Percentiles rank a stretch among this genome's conserved stretches.
Conservation (phyloP, 2,329 filamentous ascomycete species). For the Hypocreales sp. region DNA sequence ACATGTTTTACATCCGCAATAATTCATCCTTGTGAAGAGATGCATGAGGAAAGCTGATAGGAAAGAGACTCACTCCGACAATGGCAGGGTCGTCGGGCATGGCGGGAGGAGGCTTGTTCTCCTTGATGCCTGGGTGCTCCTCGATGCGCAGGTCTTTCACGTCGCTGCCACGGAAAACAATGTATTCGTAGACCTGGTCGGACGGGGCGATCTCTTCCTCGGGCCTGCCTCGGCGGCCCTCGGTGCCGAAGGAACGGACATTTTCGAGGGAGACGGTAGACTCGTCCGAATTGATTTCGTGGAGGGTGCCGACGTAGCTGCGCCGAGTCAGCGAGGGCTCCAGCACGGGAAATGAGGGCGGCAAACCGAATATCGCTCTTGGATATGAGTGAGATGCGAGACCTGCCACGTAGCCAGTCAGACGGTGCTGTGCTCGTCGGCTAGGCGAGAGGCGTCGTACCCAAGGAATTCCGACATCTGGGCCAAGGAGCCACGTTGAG, state of each 20-base stretch:
- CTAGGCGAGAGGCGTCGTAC: slow-evolving; percentile 19
- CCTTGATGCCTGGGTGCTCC: slow-evolving; percentile 58
- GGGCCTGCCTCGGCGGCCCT: slow-evolving; percentile 67
- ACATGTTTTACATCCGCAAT: slow-evolving; percentile 92
- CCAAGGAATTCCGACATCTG: slow-evolving; percentile 47
- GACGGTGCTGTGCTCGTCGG: background rate
- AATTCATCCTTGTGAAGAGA: slow-evolving; percentile 61
- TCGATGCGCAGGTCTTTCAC: slow-evolving; percentile 96
- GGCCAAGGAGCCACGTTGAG: slow-evolving; percentile 22
- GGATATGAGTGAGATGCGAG: slow-evolving; percentile 90
- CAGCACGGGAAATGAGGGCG: slow-evolving; percentile 3
- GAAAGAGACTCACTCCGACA: slow-evolving; percentile 67
- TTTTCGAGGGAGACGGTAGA: slow-evolving; percentile 95
- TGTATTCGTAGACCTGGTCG: slow-evolving; percentile 91
- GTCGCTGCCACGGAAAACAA: slow-evolving; percentile 94
- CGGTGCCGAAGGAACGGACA: slow-evolving; percentile 86
- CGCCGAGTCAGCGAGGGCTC: slow-evolving; percentile 10
- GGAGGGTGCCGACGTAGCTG: slow-evolving; percentile 89
- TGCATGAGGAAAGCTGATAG: slow-evolving; percentile 1
- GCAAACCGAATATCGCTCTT: slow-evolving; percentile 90
- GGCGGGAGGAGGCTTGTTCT: slow-evolving; percentile 58
- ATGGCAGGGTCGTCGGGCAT: slow-evolving; percentile 94
- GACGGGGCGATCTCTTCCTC: slow-evolving; percentile 73
- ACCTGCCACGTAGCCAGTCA: slow-evolving; percentile 25
- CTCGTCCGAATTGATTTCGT: slow-evolving; percentile 95